Conservation (phyloP, 75 land plant genomes). For the Selaginella tamariscina region DNA sequence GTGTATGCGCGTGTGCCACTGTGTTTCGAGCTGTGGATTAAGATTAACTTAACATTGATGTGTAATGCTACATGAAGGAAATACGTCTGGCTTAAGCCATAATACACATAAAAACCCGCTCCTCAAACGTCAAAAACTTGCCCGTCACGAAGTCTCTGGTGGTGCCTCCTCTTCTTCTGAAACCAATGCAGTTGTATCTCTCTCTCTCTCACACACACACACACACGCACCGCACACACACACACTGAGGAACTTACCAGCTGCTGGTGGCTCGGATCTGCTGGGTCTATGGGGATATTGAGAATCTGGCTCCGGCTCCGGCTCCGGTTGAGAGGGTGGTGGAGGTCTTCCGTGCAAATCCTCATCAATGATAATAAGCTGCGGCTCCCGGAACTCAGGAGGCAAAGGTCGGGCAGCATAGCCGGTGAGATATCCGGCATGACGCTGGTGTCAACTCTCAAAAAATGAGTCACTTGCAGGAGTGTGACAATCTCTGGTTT, state of each 20-base stretch:
- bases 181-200: too few species aligned
- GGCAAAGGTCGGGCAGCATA: background rate
- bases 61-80: background rate
- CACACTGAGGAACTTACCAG: too few species aligned
- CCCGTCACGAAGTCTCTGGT: too few species aligned
- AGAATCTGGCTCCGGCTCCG: background rate
- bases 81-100: background rate
- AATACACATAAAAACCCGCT: too few species aligned
- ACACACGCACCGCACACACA: too few species aligned
- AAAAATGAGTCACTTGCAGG: slow-evolving; percentile 3
- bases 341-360: background rate
- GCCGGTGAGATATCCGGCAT: background rate
- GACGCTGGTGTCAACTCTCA: background rate
- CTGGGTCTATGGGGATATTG: background rate
- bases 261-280: background rate
- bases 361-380: background rate
- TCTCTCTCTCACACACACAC: too few species aligned
- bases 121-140: too few species aligned
- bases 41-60: background rate
- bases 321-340: background rate
- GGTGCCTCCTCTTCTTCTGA: too few species aligned
- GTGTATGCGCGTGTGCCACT: too few species aligned
- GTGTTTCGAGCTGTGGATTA: background rate
- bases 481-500: background rate
- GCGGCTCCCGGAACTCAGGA: background rate